These are phyloP conservation scores for Saturnispora hagleri DNA, from an alignment of 805 yeast genomes.

Conservation along the genomic window DNA sequence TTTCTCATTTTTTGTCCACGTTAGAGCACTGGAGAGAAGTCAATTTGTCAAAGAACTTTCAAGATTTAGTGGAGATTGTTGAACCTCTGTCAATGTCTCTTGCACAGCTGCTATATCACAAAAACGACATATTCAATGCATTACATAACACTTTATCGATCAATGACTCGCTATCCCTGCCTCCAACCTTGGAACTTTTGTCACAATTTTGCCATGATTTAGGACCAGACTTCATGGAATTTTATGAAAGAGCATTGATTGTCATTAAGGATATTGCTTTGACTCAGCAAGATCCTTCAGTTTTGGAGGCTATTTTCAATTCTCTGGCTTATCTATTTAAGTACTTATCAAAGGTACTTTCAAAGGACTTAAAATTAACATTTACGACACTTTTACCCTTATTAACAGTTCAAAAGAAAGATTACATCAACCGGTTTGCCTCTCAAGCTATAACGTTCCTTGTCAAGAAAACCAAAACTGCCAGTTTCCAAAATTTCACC, in stretches of 20 bases:
- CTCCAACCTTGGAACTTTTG: constrained; percentile 71
- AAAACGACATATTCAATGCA: constrained; percentile 42
- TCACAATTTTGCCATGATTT: constrained; percentile 86
- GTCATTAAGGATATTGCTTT: constrained; percentile 41
- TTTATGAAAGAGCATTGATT: constrained; percentile 44
- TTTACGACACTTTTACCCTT: constrained; percentile 57
- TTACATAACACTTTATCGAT: constrained; percentile 34
- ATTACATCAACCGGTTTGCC: constrained; percentile 68
- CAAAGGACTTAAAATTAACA: constrained; percentile 59
- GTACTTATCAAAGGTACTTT: constrained; percentile 59
- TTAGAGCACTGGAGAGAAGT: constrained; percentile 83
- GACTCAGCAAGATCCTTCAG: constrained; percentile 45
- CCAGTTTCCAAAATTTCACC: constrained; percentile 39
- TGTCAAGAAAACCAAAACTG: constrained; percentile 53
- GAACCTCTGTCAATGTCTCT: constrained; percentile 53
- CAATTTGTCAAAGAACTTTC: constrained; percentile 65
- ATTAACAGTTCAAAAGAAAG: constrained; percentile 46
- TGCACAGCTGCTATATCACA: constrained; percentile 74
- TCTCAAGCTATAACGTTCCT: constrained; percentile 87
- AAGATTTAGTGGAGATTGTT: constrained; percentile 49
- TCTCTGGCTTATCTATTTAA: constrained; percentile 84
- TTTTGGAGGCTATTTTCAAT: constrained; percentile 78
- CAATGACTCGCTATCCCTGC: constrained; percentile 63
- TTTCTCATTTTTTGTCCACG: constrained; percentile 73
- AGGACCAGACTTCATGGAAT: constrained; percentile 78